Evolutionary conservation across 148 eudicot species (phyloP).

Genomic region (Heliamphora exappendiculata): DNA sequence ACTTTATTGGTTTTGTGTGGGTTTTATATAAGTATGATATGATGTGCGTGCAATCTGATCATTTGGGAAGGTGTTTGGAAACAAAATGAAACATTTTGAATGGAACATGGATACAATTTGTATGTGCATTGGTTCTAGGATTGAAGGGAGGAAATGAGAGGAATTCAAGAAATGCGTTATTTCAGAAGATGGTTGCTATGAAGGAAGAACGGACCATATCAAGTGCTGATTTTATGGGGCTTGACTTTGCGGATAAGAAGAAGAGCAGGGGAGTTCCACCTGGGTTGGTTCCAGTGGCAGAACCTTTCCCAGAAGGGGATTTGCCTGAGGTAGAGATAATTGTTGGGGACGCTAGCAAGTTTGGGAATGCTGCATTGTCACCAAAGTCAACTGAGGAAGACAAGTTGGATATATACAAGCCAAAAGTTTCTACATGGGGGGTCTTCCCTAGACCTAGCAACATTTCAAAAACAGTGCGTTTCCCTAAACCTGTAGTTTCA

Average conservation of each 20-base stretch:
- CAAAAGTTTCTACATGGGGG: slow-evolving; percentile 94
- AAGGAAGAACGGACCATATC: slow-evolving; percentile 43
- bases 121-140: slow-evolving; percentile 27
- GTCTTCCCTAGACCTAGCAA: slow-evolving; percentile 80
- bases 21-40: not conserved
- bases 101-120: not conserved
- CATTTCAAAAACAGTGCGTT: slow-evolving; percentile 78
- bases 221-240: slow-evolving; percentile 71
- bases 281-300: slow-evolving; percentile 57
- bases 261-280: slow-evolving; percentile 63
- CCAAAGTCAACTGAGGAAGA: slow-evolving; percentile 36
- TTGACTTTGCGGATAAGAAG: slow-evolving; percentile 70
- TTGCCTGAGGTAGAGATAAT: slow-evolving; percentile 79
- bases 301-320: slow-evolving; percentile 50
- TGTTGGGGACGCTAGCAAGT: slow-evolving; percentile 71
- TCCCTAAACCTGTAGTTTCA: not conserved
- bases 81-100: not conserved
- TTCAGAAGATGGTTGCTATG: slow-evolving; percentile 22
- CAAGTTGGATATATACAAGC: slow-evolving; percentile 60
- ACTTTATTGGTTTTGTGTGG: not conserved
- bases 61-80: not conserved
- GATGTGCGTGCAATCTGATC: not conserved
- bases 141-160: slow-evolving; percentile 22
- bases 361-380: slow-evolving; percentile 31
- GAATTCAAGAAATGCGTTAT: slow-evolving; percentile 6